Conservation (phyloP, 1,139 yeast genomes). For the Geotrichum cucujoidarum region DNA sequence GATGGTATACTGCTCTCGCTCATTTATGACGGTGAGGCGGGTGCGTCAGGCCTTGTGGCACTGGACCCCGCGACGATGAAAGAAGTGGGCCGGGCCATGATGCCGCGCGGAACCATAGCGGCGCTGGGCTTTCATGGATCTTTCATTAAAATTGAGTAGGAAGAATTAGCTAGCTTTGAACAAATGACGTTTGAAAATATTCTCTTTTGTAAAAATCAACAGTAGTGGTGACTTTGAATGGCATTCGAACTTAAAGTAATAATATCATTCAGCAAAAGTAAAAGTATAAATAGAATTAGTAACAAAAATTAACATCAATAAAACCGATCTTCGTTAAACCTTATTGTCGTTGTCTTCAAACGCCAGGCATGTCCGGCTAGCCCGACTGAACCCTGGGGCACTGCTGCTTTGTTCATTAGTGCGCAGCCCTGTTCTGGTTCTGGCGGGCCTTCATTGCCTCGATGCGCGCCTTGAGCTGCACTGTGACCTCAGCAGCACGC, state of each 20-base stretch:
- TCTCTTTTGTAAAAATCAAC: no score
- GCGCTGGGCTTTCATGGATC: slow-evolving; percentile 28
- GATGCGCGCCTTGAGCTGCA: slow-evolving; percentile 76
- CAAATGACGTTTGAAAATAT: no score
- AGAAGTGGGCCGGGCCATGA: slow-evolving; percentile 20
- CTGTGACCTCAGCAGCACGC: slow-evolving; percentile 85
- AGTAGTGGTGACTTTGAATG: no score
- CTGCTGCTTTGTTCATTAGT: no score
- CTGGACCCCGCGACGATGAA: slow-evolving; percentile 21
- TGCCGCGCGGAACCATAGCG: slow-evolving; percentile 19
- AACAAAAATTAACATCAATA: no score
- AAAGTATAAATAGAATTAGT: not conserved
- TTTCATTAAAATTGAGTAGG: slow-evolving; percentile 2
- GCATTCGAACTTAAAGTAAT: no score
- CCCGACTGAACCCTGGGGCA: no score
- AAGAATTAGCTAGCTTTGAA: no score
- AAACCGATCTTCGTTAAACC: no score
- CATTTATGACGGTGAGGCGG: slow-evolving; percentile 18
- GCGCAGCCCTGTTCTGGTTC: slow-evolving; percentile 7
- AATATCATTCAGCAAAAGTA: no score
- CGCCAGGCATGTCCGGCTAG: no score
- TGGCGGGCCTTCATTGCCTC: slow-evolving; percentile 73
- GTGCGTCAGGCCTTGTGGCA: slow-evolving; percentile 20
- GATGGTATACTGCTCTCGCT: slow-evolving; percentile 21
- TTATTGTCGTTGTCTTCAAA: no score